Evolutionary conservation across 768 basidiomycete genomes (phyloP), one percentile per base, ranked within the genome.

Genomic region (Pholiota microspora): DNA sequence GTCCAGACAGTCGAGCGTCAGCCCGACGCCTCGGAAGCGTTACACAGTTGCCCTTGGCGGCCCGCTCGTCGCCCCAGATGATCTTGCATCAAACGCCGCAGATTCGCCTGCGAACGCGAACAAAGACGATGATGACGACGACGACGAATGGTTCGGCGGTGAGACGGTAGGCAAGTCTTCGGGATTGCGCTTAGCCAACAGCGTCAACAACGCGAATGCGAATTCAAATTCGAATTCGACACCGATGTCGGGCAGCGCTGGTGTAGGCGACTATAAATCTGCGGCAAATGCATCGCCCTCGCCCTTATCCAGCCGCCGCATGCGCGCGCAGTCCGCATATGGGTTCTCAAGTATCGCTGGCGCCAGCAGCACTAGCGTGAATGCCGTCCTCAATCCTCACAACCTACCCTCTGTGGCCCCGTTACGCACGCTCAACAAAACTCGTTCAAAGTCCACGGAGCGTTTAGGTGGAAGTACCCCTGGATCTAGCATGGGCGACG

Each of bases 11-110:
- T 72, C 76, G 4, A 87, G 84, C 62, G 77, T 85, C 51, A 84
- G 84, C 53, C 83, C 86, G 1, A 90, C 88, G 2, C 89, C 92
- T 1, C 73, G 91, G 56, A 94, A 94, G 63, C 78, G 92, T 34
- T 93, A 94, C 64, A 93, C 92, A 0, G 91, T 93, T 28, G 91
- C 92, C 0, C 77, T 94, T 0, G 90, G 89, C 8, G 86, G 82
- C 2, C 86, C 89, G 0, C 83, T 90, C 55, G 78, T 82, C 58
- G 50, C 62, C 12, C 58, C 63, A 8, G 64, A 68, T 3, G 68
- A 70, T n/a, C 18, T 67, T 1, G 56, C 63, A 0, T 66, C 63
- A 3, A 64, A 63, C 40, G 59, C 59, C 18, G 46, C 61, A 15
- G 52, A 34, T 8, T 25, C 54, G 7, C 13, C 55, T 25, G 50